A percentile compares a stretch with the other conserved stretches of the same genome.
phyloP scores from a whole-genome alignment of 108 stramenopile species.

The Pseudonitzschia multistriata region DNA sequence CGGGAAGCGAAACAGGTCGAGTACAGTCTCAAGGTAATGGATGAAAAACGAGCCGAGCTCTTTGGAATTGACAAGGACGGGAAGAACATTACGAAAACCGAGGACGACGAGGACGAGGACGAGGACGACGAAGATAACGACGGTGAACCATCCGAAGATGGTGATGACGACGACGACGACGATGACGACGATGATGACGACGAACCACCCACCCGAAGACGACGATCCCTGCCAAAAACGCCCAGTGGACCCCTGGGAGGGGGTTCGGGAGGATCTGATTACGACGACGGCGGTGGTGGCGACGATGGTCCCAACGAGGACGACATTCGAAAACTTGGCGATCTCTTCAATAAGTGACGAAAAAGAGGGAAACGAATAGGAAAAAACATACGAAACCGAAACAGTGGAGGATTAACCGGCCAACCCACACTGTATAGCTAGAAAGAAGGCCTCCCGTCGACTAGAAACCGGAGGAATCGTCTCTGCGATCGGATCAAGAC shows the following conservation, averaged over 20 bases:
- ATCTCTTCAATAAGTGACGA: constrained; percentile 31
- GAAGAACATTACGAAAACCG: constrained; percentile 25
- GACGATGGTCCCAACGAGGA: constrained; percentile 27
- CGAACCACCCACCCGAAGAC: constrained; percentile 16
- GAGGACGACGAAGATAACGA: constrained; percentile 22
- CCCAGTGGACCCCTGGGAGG: constrained; percentile 11
- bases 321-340: constrained; percentile 27
- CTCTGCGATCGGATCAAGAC: too few species aligned
- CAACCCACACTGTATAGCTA: too few species aligned
- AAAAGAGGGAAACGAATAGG: constrained; percentile 21
- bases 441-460: too few species aligned
- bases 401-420: too few species aligned
- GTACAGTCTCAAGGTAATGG: constrained; percentile 40
- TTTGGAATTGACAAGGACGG: constrained; percentile 26
- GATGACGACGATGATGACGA: constrained; percentile 42
- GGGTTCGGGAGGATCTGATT: constrained; percentile 10
- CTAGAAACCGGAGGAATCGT: too few species aligned
- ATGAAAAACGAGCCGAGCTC: constrained; percentile 44
- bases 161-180: constrained; percentile 35
- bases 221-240: not conserved
- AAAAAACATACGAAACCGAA: not conserved
- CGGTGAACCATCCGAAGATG: constrained; percentile 16
- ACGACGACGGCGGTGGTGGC: constrained; percentile 10
- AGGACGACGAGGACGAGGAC: not conserved
- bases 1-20: constrained; percentile 41